Conservation (phyloP, 805 yeast genomes). For the Lipomyces spencermartinsiae region DNA sequence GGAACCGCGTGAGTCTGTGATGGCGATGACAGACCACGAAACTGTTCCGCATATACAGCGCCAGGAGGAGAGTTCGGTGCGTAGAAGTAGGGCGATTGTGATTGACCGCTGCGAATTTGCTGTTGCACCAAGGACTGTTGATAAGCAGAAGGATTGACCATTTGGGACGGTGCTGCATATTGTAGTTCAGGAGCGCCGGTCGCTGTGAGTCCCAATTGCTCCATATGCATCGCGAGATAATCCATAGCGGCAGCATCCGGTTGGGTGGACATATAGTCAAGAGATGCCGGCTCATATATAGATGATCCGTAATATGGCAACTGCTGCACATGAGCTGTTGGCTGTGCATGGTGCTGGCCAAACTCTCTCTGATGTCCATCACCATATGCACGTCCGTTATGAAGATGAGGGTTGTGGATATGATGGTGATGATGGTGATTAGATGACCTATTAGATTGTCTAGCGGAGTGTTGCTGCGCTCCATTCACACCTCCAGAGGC, state of each 20-base stretch:
- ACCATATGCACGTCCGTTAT: neutral
- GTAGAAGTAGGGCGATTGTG: slow-evolving; percentile 10
- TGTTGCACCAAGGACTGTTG: slow-evolving; percentile 24
- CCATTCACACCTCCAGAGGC: neutral
- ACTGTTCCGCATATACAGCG: slow-evolving; percentile 10
- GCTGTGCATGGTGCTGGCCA: neutral
- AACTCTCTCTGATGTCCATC: slow-evolving; percentile 4
- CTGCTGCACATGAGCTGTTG: slow-evolving; percentile 1
- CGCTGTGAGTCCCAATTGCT: slow-evolving; percentile 12
- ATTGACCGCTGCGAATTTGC: slow-evolving; percentile 7
- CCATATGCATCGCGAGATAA: slow-evolving; percentile 21
- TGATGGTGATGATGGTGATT: slow-evolving; percentile 3
- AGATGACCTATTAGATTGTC: neutral
- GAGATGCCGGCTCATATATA: neutral
- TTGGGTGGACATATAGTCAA: neutral
- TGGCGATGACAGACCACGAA: slow-evolving; percentile 10
- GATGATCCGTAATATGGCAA: slow-evolving; percentile 1
- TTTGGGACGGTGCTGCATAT: slow-evolving; percentile 1
- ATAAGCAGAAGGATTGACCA: slow-evolving; percentile 14
- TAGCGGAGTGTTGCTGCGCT: neutral
- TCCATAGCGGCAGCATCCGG: slow-evolving; percentile 17
- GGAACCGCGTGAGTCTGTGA: slow-evolving; percentile 5
- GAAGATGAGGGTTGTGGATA: neutral
- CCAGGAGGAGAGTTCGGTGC: slow-evolving; percentile 13
- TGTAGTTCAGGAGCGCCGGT: neutral